Evolutionary conservation across 2,329 filamentous ascomycete genomes (phyloP), one percentile per base, ranked within the genome.

Genomic region (Trichophyton mentagrophytes): DNA sequence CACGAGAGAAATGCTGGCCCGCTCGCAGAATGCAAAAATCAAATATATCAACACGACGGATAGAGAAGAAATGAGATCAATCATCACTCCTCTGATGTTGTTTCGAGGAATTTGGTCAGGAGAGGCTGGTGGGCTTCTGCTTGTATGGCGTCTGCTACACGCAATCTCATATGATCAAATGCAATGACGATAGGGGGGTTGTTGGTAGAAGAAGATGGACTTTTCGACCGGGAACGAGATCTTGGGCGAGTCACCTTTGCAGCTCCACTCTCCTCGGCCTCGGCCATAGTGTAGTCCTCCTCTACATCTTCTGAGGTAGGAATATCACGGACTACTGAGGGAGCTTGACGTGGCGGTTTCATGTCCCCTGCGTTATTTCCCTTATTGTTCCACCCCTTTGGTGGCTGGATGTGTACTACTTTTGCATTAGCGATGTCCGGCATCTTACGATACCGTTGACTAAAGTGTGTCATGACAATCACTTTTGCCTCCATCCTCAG

Each of bases 401-500:
- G n/a, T 59, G 40, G 27, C 30, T 17, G 7, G 15, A 59, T 59
- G 15, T 36, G 42, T 6, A 59, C 44, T 27, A 36, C 40, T 17
- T 30, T 53, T 27, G 47, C 42, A 27, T 60, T 55, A 36, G 60
- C 60, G 8, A 60, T 58, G 20, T 59, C 60, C 40, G 61, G 63
- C 64, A 78, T 60, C 74, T 92, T 92, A 68, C 89, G 87, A 73
- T 99, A 99, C 6, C 93, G 82, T 76, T 99, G 93, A 60, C 86
- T 91, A 74, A 99, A 99, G 72, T 99, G 93, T 6, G 93, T 99
- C 57, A 99, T 79, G 60, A 99, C 76, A 15, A 93, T 85, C 15
- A 88, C 80, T 65, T 85, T 83, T 0, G 91, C 93, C 30, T 81
- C 74, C 93, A 99, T 99, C 53, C 78, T 75, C 11, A 81, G 79